Evolutionary conservation across 352 stramenopile genomes (phyloP).

Genomic region (Aphanomyces euteiches): DNA sequence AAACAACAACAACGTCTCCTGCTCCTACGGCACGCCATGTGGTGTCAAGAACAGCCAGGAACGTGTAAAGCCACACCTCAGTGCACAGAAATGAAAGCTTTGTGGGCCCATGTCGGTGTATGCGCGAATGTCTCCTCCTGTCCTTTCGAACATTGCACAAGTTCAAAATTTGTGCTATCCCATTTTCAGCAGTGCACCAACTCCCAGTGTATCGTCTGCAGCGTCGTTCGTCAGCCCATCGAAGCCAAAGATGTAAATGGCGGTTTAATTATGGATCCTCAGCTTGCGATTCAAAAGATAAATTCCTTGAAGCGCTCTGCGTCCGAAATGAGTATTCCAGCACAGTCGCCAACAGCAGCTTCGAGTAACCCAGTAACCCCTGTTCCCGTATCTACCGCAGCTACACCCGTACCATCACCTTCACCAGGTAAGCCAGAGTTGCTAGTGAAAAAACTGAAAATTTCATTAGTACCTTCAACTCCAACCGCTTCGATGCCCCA

Average conservation of each 20-base stretch:
- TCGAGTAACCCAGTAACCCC: slow-evolving; percentile 30
- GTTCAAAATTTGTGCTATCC: slow-evolving; percentile 97
- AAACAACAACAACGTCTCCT: slow-evolving; percentile 93
- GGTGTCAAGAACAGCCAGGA: slow-evolving; percentile 94
- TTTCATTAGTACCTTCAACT: slow-evolving; percentile 34
- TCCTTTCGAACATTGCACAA: slow-evolving; percentile 96
- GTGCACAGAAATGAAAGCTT: slow-evolving; percentile 96
- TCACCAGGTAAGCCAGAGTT: slow-evolving; percentile 25
- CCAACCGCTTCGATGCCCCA: background rate
- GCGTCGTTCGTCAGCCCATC: slow-evolving; percentile 96
- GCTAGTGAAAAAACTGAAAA: slow-evolving; percentile 22
- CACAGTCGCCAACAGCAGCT: background rate
- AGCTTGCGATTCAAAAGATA: slow-evolving; percentile 74
- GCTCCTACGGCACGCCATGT: slow-evolving; percentile 96
- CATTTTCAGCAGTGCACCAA: slow-evolving; percentile 99
- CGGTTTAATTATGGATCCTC: slow-evolving; percentile 74
- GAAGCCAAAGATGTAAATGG: slow-evolving; percentile 91
- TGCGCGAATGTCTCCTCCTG: slow-evolving; percentile 97
- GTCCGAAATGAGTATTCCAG: slow-evolving; percentile 34
- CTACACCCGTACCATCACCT: slow-evolving; percentile 28
- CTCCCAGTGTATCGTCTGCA: slow-evolving; percentile 95
- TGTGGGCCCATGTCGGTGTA: slow-evolving; percentile 98
- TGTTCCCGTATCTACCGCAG: slow-evolving; percentile 29
- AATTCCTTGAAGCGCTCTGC: slow-evolving; percentile 52
- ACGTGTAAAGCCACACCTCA: slow-evolving; percentile 93